Evolutionary conservation across 2,329 filamentous ascomycete species (phyloP), one percentile per base, ranked within the genome.

Genomic region (Neoarthrinium moseri): DNA sequence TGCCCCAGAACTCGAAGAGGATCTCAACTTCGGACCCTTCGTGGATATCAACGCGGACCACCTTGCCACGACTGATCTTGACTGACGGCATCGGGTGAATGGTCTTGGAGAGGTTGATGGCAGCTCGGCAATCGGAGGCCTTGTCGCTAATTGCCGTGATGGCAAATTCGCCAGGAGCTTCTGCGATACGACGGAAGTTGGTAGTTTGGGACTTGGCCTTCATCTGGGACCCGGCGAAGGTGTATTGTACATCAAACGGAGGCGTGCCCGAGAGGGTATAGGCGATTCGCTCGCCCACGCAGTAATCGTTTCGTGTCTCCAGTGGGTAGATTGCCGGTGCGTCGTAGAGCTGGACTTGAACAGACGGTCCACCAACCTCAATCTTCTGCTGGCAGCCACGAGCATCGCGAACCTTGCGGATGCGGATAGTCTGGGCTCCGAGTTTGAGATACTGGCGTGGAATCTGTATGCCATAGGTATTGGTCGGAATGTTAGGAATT

Each of bases 21-120:
- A 99, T 91, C 62, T 96, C 89, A 1, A 94, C 91, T 63, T 95
- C 88, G 51, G 91, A 91, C 56, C 94, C 94, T 72, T 99, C 92
- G 65, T 97, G 95, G 51, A 99, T 99, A 62, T 97, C 94, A 27
- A 95, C 85, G 54, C 87, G 83, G 6, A 84, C 81, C 48, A 89
- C 84, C 51, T 81, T 81, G 23, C 95, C 95, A 59, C 89, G 88
- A 60, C 87, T 92, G 55, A 99, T 89, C 55, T 86, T 86, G 37
- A 96, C 95, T 48, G 87, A 91, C 3, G 94, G 94, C 71, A 97
- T 86, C 42, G 90, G 86, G 63, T 97, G 94, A 56, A 99, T 95
- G 6, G 78, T 77, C 67, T 95, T 95, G 43, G 79, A 80, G 40
- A 96, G 80, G 50, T 88, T 78, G 46, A 91, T 87, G 6, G 81